Conservation (phyloP, 1,284 basidiomycete species). For the Grifola frondosa region DNA sequence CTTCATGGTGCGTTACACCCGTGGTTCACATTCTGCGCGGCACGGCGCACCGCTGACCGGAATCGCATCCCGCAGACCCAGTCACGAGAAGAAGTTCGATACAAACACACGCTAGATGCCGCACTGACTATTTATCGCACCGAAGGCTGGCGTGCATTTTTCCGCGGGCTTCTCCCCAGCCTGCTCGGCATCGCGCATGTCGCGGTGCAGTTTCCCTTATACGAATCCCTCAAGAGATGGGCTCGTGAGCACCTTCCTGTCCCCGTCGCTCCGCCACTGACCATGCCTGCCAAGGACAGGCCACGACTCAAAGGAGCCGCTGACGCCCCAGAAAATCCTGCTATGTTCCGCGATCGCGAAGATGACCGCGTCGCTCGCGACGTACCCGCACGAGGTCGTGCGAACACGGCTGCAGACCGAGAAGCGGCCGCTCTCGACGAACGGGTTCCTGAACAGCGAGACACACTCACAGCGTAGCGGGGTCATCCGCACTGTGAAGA, state of each 20-base stretch:
- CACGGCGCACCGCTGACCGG: too few species aligned
- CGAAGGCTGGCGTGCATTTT: conserved; percentile 86
- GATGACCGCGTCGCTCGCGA: conserved; percentile 91
- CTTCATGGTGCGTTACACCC: conserved; percentile 77
- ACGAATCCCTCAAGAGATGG: conserved; percentile 84
- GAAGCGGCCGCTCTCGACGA: conserved; percentile 57
- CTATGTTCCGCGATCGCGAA: conserved; percentile 87
- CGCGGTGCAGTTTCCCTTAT: conserved; percentile 94
- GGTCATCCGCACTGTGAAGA: conserved; percentile 69
- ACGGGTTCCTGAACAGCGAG: conserved; percentile 33
- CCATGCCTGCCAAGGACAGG: conserved; percentile 36
- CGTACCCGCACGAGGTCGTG: conserved; percentile 95
- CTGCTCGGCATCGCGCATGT: conserved; percentile 90
- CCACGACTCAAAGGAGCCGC: conserved; percentile 52
- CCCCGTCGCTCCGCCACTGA: conserved; percentile 3
- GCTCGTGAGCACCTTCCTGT: conserved; percentile 60
- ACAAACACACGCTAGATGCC: conserved; percentile 86
- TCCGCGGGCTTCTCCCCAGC: conserved; percentile 87
- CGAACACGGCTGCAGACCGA: conserved; percentile 90
- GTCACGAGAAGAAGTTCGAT: conserved; percentile 69
- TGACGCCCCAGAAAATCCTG: conserved; percentile 74
- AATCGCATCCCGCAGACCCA: conserved; percentile 63
- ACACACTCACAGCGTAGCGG: conserved; percentile 44
- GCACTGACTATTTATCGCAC: conserved; percentile 81
- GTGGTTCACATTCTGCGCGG: too few species aligned